A percentile compares a stretch with the other conserved stretches of the same genome.
Evolutionary conservation across 352 stramenopile species (phyloP).

Genomic region (Phytophthora aleatoria): DNA sequence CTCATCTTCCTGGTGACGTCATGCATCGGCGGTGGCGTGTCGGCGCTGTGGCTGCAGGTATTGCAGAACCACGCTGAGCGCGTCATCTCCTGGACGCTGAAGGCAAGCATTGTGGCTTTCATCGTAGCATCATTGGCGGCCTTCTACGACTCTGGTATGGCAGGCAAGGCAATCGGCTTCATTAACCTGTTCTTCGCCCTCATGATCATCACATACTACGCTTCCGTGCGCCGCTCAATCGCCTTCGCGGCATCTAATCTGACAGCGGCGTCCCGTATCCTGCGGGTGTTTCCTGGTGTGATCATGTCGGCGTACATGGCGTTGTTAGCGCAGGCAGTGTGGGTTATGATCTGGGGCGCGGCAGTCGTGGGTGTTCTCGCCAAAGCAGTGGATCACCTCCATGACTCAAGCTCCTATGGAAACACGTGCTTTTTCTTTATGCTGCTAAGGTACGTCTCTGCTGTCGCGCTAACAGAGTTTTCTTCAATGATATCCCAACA

Average conservation of each 20-base stretch:
- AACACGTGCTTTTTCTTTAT: constrained; percentile 87
- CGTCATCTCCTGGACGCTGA: constrained; percentile 77
- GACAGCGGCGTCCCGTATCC: constrained; percentile 65
- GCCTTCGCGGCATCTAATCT: constrained; percentile 85
- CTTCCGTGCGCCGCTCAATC: constrained; percentile 63
- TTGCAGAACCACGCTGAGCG: constrained; percentile 75
- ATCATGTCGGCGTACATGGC: constrained; percentile 71
- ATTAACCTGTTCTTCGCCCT: constrained; percentile 81
- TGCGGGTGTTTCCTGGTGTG: constrained; percentile 77
- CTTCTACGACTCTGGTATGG: constrained; percentile 75
- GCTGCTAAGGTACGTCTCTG: constrained; percentile 64
- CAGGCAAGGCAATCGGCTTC: constrained; percentile 82
- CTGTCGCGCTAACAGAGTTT: neutral
- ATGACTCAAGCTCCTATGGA: constrained; percentile 68
- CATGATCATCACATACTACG: constrained; percentile 71
- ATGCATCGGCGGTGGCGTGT: constrained; percentile 67
- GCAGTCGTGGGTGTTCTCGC: constrained; percentile 76
- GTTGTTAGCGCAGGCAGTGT: constrained; percentile 62
- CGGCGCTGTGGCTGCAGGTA: constrained; percentile 74
- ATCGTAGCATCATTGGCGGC: constrained; percentile 51
- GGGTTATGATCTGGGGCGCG: constrained; percentile 80
- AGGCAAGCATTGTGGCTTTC: constrained; percentile 60
- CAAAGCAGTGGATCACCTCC: constrained; percentile 49
- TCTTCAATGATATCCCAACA: neutral
- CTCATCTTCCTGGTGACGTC: constrained; percentile 70